Evolutionary conservation across 2,329 filamentous ascomycete species (phyloP).

Genomic region (Botrytis pseudocinerea): DNA sequence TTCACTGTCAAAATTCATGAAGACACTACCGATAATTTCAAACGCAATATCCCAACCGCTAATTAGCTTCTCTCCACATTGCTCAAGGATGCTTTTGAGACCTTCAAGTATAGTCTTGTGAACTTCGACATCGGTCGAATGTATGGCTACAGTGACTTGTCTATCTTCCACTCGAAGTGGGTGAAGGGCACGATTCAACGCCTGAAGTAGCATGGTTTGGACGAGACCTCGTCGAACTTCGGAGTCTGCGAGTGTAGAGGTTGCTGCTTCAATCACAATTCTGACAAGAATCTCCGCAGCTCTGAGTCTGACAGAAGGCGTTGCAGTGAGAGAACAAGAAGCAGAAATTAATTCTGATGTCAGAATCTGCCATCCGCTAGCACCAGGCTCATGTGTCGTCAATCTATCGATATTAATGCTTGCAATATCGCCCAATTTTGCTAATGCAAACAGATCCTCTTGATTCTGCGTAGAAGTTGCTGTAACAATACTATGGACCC

Average conservation of each 20-base stretch:
- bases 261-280: slow-evolving; percentile 58
- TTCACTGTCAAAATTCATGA: slow-evolving; percentile 47
- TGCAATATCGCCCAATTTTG: slow-evolving; percentile 72
- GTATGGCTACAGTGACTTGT: slow-evolving; percentile 56
- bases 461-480: slow-evolving; percentile 55
- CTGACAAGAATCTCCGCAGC: slow-evolving; percentile 66
- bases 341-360: slow-evolving; percentile 55
- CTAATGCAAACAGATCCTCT: slow-evolving; percentile 66
- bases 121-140: slow-evolving; percentile 71
- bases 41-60: slow-evolving; percentile 87
- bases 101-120: slow-evolving; percentile 79
- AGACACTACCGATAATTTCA: slow-evolving; percentile 80
- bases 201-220: slow-evolving; percentile 70
- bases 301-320: slow-evolving; percentile 55
- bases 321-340: slow-evolving; percentile 50
- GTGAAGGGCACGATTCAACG: slow-evolving; percentile 61
- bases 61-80: slow-evolving; percentile 79
- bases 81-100: slow-evolving; percentile 79
- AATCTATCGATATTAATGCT: slow-evolving; percentile 75
- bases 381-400: slow-evolving; percentile 62
- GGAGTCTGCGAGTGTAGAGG: slow-evolving; percentile 54
- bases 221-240: slow-evolving; percentile 57
- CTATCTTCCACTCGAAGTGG: slow-evolving; percentile 57
- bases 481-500: slow-evolving; percentile 49
- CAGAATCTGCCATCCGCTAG: slow-evolving; percentile 76